Base-by-base conservation (phyloP, 768 basidiomycete genomes). In the Panaeolus papilionaceus region DNA sequence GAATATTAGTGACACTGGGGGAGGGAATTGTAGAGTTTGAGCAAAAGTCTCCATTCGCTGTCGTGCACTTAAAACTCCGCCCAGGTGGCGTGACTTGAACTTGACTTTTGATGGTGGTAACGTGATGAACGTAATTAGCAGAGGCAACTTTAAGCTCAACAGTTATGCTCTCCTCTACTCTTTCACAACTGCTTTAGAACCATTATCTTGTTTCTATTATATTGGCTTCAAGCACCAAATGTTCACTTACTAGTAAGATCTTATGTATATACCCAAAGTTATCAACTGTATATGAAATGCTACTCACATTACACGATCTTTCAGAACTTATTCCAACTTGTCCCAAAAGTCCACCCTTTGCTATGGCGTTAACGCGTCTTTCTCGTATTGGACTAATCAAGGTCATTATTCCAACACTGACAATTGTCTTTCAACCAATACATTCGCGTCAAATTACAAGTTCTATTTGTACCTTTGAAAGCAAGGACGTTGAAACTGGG, bases 61-160 rank as follows among this genome's bases (percentile, higher is more conserved):
- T 75, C 73, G 71, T 71, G 67, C 74, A 72, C 73, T 83, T 83
- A 65, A 79, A 80, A 81, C 82, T 82, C 83, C 82, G 83, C 62
- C 54, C 49, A 39, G 62, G 71, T 77, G 77, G 76, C 73, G 75
- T 77, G 74, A 77, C 76, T 74, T 75, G 69, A 49, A 28, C 8
- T 20, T 42, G 40, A 61, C 66, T 39, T 70, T 66, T 66, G 44
- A 63, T 49, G 44, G 61, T 33, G 40, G 47, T 61, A 66, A 69
- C 68, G 68, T 69, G 68, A 69, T 58, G 11, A 9, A 58, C 54
- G 28, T 58, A 58, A 58, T 58, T 58, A 58, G 20, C n/a, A 37
- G 54, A 6, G 20, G 14, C 42, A 3, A 40, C 39, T 40, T 40
- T 28, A 58, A 58, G 28, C 28, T 58, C 26, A 58, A 23, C 20